A percentile compares a stretch with the other conserved stretches of the same genome.
Conservation (phyloP, 805 yeast genomes). For the Candida sakaeoensis region DNA sequence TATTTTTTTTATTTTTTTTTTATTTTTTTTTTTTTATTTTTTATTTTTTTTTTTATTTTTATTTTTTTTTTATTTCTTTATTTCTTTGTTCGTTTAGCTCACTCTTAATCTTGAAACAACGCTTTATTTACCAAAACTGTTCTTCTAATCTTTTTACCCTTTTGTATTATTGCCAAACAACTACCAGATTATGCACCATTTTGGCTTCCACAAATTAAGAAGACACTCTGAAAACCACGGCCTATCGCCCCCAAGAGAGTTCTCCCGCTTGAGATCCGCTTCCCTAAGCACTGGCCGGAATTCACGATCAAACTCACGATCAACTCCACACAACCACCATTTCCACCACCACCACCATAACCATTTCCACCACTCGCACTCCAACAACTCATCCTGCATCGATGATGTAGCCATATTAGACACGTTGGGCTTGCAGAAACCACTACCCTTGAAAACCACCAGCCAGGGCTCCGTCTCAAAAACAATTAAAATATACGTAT, state of each 20-base stretch:
- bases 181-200: background rate
- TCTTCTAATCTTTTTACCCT: too few species aligned
- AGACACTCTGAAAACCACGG: constrained; percentile 3
- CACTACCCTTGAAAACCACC: constrained; percentile 32
- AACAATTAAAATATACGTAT: constrained; percentile 27
- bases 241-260: background rate
- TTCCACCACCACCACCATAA: constrained; percentile 2
- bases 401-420: constrained; percentile 27
- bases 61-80: too few species aligned
- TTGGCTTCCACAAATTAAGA: background rate
- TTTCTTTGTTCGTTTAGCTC: too few species aligned
- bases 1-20: too few species aligned
- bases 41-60: too few species aligned
- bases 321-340: background rate
- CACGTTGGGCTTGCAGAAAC: constrained; percentile 39
- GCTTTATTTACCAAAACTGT: too few species aligned
- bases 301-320: constrained; percentile 11
- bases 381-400: constrained; percentile 37
- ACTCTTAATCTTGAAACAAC: too few species aligned
- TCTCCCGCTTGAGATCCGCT: constrained; percentile 4
- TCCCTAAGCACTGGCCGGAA: background rate
- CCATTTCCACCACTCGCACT: constrained; percentile 9
- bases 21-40: too few species aligned
- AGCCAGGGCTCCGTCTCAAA: constrained; percentile 24
- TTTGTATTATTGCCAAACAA: too few species aligned